Evolutionary conservation across 108 stramenopile genomes (phyloP).

Genomic region (Pelagomonas calceolata): DNA sequence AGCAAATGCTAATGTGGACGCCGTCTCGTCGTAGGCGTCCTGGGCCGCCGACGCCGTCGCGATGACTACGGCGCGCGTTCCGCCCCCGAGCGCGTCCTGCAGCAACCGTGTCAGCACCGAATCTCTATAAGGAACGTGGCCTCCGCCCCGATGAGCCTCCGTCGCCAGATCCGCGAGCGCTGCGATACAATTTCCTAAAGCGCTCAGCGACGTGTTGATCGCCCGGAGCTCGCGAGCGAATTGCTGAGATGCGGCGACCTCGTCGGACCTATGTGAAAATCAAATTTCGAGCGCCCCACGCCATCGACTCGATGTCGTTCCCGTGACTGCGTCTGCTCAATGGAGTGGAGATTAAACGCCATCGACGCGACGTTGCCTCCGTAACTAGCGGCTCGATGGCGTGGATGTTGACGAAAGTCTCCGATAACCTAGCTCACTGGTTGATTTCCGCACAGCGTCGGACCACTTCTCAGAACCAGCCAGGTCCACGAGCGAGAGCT

Average conservation of each 20-base stretch:
- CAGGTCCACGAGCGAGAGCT: slow-evolving; percentile 51
- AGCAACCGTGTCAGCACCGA: slow-evolving; percentile 51
- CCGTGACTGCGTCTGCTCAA: too few species aligned
- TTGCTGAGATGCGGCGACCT: too few species aligned
- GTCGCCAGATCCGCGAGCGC: slow-evolving; percentile 21
- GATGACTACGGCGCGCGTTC: slow-evolving; percentile 37
- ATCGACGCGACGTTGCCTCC: too few species aligned
- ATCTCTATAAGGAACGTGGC: slow-evolving; percentile 49
- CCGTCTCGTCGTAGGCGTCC: slow-evolving; percentile 30
- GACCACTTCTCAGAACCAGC: slow-evolving; percentile 48
- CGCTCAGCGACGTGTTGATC: slow-evolving; percentile 41
- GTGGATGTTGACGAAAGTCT: slow-evolving; percentile 49
- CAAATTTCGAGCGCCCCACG: too few species aligned
- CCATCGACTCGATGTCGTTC: not conserved
- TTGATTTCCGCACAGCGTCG: too few species aligned
- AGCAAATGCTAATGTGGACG: slow-evolving; percentile 47
- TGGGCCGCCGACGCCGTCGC: slow-evolving; percentile 40
- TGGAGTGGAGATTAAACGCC: not conserved
- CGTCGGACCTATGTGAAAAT: too few species aligned
- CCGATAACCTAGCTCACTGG: slow-evolving; percentile 17
- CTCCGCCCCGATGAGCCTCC: too few species aligned
- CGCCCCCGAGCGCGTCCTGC: slow-evolving; percentile 51
- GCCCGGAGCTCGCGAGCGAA: slow-evolving; percentile 6
- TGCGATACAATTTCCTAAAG: slow-evolving; percentile 45
- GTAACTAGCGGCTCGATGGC: not conserved